Conservation (phyloP, 2,329 filamentous ascomycete species). For the Penicillium sp. region DNA sequence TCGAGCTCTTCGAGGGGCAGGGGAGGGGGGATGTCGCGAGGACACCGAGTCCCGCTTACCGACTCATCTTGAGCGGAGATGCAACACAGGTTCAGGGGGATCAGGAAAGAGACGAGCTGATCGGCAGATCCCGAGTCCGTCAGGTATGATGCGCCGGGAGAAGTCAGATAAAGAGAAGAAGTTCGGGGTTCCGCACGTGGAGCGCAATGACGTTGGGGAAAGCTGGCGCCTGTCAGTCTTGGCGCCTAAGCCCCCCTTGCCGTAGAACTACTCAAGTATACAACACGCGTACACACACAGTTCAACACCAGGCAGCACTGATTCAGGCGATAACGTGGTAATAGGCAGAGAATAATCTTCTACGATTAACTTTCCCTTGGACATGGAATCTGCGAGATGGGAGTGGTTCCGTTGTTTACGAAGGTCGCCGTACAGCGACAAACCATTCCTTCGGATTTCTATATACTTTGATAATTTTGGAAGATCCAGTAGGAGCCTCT, state of each 20-base stretch:
- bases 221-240: constrained; percentile 38
- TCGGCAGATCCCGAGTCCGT: constrained; percentile 22
- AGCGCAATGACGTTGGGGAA: constrained; percentile 37
- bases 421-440: background rate
- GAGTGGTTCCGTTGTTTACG: background rate
- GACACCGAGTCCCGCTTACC: constrained; percentile 42
- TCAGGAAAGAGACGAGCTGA: constrained; percentile 21
- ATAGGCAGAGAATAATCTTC: background rate
- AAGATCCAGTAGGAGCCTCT: background rate
- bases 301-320: background rate
- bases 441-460: background rate
- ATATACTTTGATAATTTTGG: background rate
- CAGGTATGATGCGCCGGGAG: constrained; percentile 10
- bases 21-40: background rate
- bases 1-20: background rate
- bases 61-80: constrained; percentile 61
- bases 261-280: background rate
- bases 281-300: background rate
- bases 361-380: background rate
- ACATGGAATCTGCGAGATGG: background rate
- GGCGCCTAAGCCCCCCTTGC: constrained; percentile 27
- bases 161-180: constrained; percentile 5
- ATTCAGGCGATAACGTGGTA: background rate
- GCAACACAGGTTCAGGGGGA: constrained; percentile 15
- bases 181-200: constrained; percentile 15